Conservation (phyloP, 306 rosid species). For the Cicer cuneatum region DNA sequence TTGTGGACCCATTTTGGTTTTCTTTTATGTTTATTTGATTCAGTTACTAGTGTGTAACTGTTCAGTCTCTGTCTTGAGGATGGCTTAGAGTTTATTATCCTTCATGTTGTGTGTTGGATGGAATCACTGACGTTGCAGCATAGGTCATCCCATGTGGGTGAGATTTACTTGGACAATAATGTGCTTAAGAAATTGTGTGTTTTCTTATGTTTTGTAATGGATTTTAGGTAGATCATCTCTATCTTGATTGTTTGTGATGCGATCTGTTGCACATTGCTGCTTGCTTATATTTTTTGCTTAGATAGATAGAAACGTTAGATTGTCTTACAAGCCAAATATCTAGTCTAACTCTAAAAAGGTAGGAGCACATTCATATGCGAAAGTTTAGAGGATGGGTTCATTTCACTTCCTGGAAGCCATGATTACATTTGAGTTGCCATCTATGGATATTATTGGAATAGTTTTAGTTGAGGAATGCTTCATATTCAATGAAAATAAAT, state of each 20-base stretch:
- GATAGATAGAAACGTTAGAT: too few species aligned
- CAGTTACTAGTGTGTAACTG: conserved; percentile 2
- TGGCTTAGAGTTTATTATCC: too few species aligned
- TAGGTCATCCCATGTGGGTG: background rate
- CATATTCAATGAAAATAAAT: too few species aligned
- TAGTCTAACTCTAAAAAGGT: too few species aligned
- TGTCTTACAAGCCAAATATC: too few species aligned
- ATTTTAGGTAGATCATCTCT: background rate
- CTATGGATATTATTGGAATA: too few species aligned
- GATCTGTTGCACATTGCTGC: background rate
- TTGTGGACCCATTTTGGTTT: background rate
- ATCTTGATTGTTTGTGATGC: background rate
- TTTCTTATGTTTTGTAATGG: background rate
- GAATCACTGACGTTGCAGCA: background rate
- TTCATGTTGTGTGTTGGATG: background rate
- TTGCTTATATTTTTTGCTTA: background rate
- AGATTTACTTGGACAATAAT: conserved; percentile 6
- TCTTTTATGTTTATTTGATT: conserved; percentile 21
- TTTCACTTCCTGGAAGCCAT: too few species aligned
- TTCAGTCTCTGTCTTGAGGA: background rate
- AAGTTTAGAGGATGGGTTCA: too few species aligned
- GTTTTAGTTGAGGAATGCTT: too few species aligned
- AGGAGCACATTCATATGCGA: too few species aligned
- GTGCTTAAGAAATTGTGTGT: background rate
- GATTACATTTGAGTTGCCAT: too few species aligned